Percentiles rank a stretch among this genome's conserved stretches.
phyloP scores from a whole-genome alignment of 768 basidiomycete species.

The Hypsizygus marmoreus region DNA sequence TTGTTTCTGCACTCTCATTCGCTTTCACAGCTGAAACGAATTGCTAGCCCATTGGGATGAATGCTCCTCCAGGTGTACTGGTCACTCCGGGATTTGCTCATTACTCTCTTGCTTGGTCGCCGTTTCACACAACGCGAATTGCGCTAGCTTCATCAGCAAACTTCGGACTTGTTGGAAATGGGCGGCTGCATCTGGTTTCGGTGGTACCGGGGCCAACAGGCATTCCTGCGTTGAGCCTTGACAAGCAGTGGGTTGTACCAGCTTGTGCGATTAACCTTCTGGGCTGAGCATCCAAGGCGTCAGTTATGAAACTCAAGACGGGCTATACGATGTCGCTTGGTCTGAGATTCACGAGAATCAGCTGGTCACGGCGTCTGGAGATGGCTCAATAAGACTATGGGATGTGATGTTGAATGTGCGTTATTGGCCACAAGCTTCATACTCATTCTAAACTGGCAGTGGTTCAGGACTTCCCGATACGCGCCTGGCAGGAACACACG shows the following conservation, averaged over 20 bases:
- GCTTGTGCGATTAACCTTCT: background rate
- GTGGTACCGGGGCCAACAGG: constrained; percentile 50
- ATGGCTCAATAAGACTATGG: constrained; percentile 90
- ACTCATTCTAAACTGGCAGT: constrained; percentile 19
- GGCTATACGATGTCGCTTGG: constrained; percentile 91
- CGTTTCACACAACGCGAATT: constrained; percentile 73
- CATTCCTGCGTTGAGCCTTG: constrained; percentile 47
- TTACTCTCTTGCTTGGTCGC: constrained; percentile 82
- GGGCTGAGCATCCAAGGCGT: constrained; percentile 26
- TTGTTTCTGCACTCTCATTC: background rate
- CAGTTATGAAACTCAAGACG: constrained; percentile 90
- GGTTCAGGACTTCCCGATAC: constrained; percentile 81
- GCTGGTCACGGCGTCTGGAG: constrained; percentile 84
- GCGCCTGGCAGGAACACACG: constrained; percentile 92
- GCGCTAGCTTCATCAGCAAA: constrained; percentile 88
- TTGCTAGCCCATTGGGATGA: constrained; percentile 25
- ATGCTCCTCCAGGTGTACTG: constrained; percentile 46
- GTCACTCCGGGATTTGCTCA: constrained; percentile 86
- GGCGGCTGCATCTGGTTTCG: constrained; percentile 74
- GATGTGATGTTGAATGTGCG: constrained; percentile 83
- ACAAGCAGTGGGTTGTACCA: constrained; percentile 62
- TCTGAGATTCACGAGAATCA: constrained; percentile 95
- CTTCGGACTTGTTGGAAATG: constrained; percentile 95
- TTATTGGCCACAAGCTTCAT: background rate
- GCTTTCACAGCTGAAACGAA: constrained; percentile 2